phyloP scores from a whole-genome alignment of 2,329 filamentous ascomycete species.

The Samsoniella hepiali region DNA sequence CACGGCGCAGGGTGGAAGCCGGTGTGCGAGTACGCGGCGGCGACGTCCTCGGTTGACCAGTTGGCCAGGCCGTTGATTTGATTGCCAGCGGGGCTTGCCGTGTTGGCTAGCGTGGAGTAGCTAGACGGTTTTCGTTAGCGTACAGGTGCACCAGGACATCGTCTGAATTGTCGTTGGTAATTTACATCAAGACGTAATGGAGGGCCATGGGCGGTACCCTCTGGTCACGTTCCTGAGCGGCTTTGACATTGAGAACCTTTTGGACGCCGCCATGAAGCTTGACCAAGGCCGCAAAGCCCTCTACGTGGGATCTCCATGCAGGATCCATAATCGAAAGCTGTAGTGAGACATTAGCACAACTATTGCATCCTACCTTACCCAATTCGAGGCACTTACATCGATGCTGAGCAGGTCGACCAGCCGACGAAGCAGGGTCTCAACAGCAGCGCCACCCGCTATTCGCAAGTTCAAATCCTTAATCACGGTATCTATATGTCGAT shows the following conservation, averaged over 20 bases:
- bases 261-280: constrained; percentile 16
- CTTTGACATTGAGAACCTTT: constrained; percentile 3
- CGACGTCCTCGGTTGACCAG: constrained; percentile 12
- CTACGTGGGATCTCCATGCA: constrained; percentile 11
- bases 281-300: constrained; percentile 13
- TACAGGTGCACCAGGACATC: neutral
- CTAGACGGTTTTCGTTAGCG: neutral
- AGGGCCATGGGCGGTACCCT: constrained; percentile 6
- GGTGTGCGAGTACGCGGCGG: constrained; percentile 14
- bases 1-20: constrained; percentile 13
- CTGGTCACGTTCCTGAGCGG: neutral
- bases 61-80: constrained; percentile 11
- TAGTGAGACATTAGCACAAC: neutral
- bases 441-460: constrained; percentile 4
- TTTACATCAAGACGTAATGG: constrained; percentile 14
- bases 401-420: constrained; percentile 11
- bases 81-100: constrained; percentile 8
- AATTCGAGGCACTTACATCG: neutral
- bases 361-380: neutral
- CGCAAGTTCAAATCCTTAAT: constrained; percentile 14
- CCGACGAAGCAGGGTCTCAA: constrained; percentile 1
- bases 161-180: neutral
- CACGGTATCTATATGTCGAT: constrained; percentile 3
- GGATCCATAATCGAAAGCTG: constrained; percentile 15
- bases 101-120: constrained; percentile 13